Evolutionary conservation across 2,329 filamentous ascomycete genomes (phyloP).

Genomic region (Pseudocercospora eumusae): DNA sequence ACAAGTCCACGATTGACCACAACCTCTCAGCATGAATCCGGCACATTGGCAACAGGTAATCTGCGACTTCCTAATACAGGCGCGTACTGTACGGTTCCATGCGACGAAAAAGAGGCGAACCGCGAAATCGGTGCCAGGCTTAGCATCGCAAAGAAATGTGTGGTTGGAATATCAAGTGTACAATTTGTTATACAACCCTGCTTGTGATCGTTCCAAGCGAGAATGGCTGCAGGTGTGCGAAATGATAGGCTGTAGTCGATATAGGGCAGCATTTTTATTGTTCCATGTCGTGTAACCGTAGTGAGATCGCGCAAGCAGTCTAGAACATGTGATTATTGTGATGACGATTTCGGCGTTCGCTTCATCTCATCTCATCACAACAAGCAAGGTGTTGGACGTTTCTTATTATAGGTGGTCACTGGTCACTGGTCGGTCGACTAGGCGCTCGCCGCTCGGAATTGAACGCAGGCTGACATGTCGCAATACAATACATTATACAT

Average conservation of each 20-base stretch:
- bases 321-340: too few species aligned
- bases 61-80: slow-evolving; percentile 7
- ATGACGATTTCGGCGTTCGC: too few species aligned
- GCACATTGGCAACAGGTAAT: background rate
- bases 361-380: too few species aligned
- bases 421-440: too few species aligned
- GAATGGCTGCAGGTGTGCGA: background rate
- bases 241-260: background rate
- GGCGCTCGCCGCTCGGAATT: too few species aligned
- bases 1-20: slow-evolving; percentile 1
- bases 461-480: background rate
- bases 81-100: slow-evolving; percentile 1
- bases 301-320: too few species aligned
- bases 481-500: too few species aligned
- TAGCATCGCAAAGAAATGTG: slow-evolving; percentile 6
- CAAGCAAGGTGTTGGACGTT: too few species aligned
- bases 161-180: slow-evolving; percentile 11
- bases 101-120: background rate
- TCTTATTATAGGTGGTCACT: too few species aligned
- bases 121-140: background rate
- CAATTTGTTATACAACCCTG: slow-evolving; percentile 12
- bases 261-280: slow-evolving; percentile 8
- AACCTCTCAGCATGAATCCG: background rate
- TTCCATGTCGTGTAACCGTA: slow-evolving; percentile 7
- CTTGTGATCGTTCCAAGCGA: slow-evolving; percentile 4